phyloP scores from a whole-genome alignment of 352 stramenopile species.

The Phytophthora meadii region DNA sequence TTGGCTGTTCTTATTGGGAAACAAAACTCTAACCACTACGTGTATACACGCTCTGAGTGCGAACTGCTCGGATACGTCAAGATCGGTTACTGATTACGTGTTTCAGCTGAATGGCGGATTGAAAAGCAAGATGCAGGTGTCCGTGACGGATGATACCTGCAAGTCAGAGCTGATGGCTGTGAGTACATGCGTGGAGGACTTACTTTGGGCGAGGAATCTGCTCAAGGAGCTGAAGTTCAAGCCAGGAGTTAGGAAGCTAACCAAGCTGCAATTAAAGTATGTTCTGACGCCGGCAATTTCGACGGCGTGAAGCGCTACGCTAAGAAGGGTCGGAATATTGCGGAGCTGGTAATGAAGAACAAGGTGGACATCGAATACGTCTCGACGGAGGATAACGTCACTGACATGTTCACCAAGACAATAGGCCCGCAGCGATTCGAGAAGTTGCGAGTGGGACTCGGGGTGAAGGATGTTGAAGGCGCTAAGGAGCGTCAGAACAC shows the following conservation, averaged over 20 bases:
- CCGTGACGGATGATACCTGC: constrained; percentile 7
- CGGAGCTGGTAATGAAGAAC: neutral
- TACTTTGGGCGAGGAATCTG: constrained; percentile 4
- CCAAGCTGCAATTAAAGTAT: neutral
- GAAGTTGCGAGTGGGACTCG: neutral
- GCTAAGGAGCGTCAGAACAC: too few relatives aligned
- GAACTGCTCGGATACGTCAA: constrained; percentile 2
- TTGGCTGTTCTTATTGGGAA: too few relatives aligned
- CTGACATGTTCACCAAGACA: constrained; percentile 12
- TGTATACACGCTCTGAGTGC: too few relatives aligned
- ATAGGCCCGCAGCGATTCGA: constrained; percentile 7
- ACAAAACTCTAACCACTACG: too few relatives aligned
- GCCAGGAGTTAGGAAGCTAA: neutral
- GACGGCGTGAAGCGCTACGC: constrained; percentile 8
- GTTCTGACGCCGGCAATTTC: neutral
- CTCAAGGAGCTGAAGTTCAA: too few relatives aligned
- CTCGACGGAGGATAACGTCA: neutral
- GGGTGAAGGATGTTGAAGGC: too few relatives aligned
- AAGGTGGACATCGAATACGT: constrained; percentile 1
- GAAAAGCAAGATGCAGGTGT: constrained; percentile 12
- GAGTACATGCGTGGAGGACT: constrained; percentile 1
- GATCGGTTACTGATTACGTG: neutral
- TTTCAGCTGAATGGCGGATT: neutral
- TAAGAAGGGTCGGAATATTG: constrained; percentile 8
- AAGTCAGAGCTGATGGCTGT: constrained; percentile 11